Evolutionary conservation across 148 eudicot genomes (phyloP), one percentile per base, ranked within the genome.

Genomic region (Camellia sinensis): DNA sequence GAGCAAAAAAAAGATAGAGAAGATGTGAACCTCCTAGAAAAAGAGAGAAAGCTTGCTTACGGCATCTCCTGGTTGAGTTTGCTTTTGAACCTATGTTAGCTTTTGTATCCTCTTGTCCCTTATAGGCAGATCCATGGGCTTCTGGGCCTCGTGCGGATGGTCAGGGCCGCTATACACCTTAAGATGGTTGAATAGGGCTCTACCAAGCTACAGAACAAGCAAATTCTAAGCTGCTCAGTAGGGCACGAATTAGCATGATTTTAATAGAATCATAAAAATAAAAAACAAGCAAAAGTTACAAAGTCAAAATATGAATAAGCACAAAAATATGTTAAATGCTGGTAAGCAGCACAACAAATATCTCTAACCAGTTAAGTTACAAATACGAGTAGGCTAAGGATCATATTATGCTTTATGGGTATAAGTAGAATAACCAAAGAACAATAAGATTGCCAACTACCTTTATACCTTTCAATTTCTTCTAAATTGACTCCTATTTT

Each of bases 101-200:
- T 83, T 85, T 71, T 84, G 88, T 85, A 94, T 92, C 89, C 98
- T 90, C 88, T 97, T 97, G 84, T 97, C 98, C 79, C 87, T 81
- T 60, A 97, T 82, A 1, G 97, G 99, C 72, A 97, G 90, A 22
- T 83, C 90, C 54, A 86, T 61, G 13, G 98, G 99, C 79, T 90
- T 81, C 78, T 97, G 98, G 40, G 99, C 99, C 79, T 96, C 87
- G 29, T 94, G 98, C 10, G 98, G 98, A 82, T 96, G 99, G 48
- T 87, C 87, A 17, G 97, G 87, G 6, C 99, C 99, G 69, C 82
- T 83, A 84, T 97, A 97, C 67, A 97, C 97, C 90, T 97, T 94
- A 5, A 97, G 97, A 83, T 97, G 99, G 88, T 85, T 91, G 82
- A 97, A 97, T 53, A 97, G 78, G 19, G 85, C 68, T 63, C 99